Base-by-base conservation (phyloP, 2,329 filamentous ascomycete genomes). In the Fusarium verticillioides region DNA sequence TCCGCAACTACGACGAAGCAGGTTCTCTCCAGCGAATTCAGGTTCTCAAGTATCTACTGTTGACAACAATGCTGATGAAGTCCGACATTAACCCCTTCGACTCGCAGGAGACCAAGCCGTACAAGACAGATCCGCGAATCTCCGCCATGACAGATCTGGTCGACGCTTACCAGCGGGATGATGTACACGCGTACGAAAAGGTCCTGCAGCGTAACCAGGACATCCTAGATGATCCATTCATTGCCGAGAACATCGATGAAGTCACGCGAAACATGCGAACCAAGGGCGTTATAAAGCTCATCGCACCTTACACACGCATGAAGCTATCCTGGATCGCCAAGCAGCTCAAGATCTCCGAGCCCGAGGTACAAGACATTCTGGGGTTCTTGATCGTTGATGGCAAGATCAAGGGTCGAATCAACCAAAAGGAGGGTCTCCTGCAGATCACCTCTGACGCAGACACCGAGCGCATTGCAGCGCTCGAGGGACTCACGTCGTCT, bases 1-100 rank as follows among this genome's bases (percentile, higher is more conserved):
- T 99, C 86, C 93, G 95, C 64, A 98, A 98, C 85, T 99, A 98
- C 84, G 96, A 99, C 81, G 96, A 99, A 85, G 96, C 96, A 44
- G 96, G 96, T 50, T 98, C 95, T 32, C 89, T 98, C 78, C 96
- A 98, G 82, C 91, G 96, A 53, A 98, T 98, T 76, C 96, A 98
- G 82, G 96, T 98, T 21, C 90, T 99, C 77, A 98, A 98, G 84
- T 99, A 99, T 79, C 89, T 99, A 36, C 92, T 99, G 36, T 89
- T 99, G 67, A 96, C 96, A 32, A 98, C 96, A 46, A 98, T 99
- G 96, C 87, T 99, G 66, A 98, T 97, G 94, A 95, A 96, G 81
- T 98, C 96, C 44, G 91, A 97, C 82, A 99, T 99, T 89, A 98
- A 98, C 82, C 96, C 96, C 1, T 98, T 99, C 82, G 96, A 98